phyloP scores from a whole-genome alignment of 306 rosid genomes.

The Bauhinia variegata region DNA sequence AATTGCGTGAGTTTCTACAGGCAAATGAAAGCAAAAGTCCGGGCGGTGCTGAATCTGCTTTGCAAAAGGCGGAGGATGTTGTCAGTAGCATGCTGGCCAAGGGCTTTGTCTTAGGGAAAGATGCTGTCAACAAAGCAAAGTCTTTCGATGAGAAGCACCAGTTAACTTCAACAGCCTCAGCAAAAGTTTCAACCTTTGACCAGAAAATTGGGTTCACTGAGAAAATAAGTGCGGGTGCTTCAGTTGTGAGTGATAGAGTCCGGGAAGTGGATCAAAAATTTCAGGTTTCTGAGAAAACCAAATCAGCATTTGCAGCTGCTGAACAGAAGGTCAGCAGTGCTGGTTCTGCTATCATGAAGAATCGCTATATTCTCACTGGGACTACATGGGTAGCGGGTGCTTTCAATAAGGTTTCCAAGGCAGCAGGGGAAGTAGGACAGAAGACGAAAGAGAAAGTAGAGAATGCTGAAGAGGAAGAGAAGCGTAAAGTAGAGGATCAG shows the following conservation, averaged over 20 bases:
- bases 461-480: conserved; percentile 65
- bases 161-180: conserved; percentile 79
- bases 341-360: conserved; percentile 97
- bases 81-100: conserved; percentile 85
- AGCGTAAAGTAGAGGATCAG: conserved; percentile 59
- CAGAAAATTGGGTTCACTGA: conserved; percentile 84
- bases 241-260: conserved; percentile 75
- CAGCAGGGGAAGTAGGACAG: conserved; percentile 92
- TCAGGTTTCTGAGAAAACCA: conserved; percentile 95
- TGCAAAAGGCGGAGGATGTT: conserved; percentile 92
- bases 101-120: conserved; percentile 92
- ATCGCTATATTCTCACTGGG: conserved; percentile 73
- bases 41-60: conserved; percentile 67
- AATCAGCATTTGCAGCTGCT: conserved; percentile 89
- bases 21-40: conserved; percentile 52
- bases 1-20: conserved; percentile 43
- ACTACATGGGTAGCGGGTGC: conserved; percentile 89
- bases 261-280: conserved; percentile 93
- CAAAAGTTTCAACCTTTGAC: conserved; percentile 81
- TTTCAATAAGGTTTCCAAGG: conserved; percentile 79
- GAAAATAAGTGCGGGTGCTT: conserved; percentile 81
- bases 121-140: conserved; percentile 86
- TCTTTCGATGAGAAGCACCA: conserved; percentile 84
- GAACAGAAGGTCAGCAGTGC: conserved; percentile 84
- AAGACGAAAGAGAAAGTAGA: conserved; percentile 80